Base-by-base conservation (phyloP, 2,329 filamentous ascomycete species). In the Penicillium palitans region DNA sequence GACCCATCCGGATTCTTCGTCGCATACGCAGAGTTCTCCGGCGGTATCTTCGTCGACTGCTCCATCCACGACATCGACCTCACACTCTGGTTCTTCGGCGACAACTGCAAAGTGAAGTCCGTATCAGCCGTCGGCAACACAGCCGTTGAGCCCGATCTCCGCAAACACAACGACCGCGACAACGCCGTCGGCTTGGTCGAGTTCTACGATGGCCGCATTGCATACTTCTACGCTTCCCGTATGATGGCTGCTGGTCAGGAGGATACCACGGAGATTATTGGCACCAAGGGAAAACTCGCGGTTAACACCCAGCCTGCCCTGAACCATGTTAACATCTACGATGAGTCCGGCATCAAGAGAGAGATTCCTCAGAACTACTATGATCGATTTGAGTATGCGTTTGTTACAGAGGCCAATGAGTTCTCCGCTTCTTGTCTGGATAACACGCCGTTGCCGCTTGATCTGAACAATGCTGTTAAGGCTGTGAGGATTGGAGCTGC, bases 41-140 rank as follows among this genome's bases (percentile, higher is more conserved):
- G 87, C 35, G 87, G 87, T 24, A 88, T 89, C 69, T 90, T 90
- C 65, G 87, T 89, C 57, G 87, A 90, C 76, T 87, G 84, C 75
- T 85, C 83, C 52, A 85, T 90, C 67, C 87, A 90, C 76, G 87
- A 90, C 66, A 89, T 90, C 64, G 85, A 87, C 61, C 79, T 88
- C 2, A 79, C 84, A 0, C 76, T 87, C 2, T 88, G 85, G 84
- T 87, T 84, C 76, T 86, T 87, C 67, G 83, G 83, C 10, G 73
- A 81, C 47, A 78, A 83, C 47, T 78, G 75, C 41, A 71, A 78
- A 15, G 78, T 86, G 61, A 87, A 87, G 72, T 81, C 77, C 48
- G 82, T 85, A 9, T 77, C 78, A 0, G 83, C 84, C 0, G 73
- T 82, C 2, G 85, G 85, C 10, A 83, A 86, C 63, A 84, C 81